These are phyloP conservation scores for Myochromella boudieri DNA, from an alignment of 768 basidiomycete species.

Conservation along the genomic window DNA sequence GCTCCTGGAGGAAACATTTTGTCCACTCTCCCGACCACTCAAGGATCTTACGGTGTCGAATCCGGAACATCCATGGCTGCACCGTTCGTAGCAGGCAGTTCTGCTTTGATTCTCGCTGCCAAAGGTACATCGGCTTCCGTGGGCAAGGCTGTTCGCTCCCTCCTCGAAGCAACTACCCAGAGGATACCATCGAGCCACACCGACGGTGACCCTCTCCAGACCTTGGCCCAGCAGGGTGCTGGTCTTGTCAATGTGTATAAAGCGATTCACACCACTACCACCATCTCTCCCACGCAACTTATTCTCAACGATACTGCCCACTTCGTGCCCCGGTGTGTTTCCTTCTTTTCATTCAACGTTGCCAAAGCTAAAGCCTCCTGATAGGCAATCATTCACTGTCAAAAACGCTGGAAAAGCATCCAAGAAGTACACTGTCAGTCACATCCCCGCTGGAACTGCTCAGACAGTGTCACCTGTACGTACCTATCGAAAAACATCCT, in stretches of 20 bases:
- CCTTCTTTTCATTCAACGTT: constrained; percentile 3
- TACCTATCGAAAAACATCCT: background rate
- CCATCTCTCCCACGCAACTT: constrained; percentile 57
- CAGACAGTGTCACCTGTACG: constrained; percentile 42
- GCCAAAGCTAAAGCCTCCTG: background rate
- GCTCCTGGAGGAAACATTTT: constrained; percentile 55
- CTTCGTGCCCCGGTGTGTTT: constrained; percentile 41
- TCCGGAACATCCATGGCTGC: constrained; percentile 48
- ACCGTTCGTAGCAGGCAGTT: constrained; percentile 45
- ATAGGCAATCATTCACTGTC: constrained; percentile 50
- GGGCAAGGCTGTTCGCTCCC: constrained; percentile 28
- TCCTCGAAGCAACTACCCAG: constrained; percentile 51
- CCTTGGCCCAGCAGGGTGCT: constrained; percentile 52
- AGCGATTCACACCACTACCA: constrained; percentile 51
- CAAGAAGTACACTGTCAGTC: constrained; percentile 47
- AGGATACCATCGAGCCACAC: constrained; percentile 41
- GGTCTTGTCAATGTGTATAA: constrained; percentile 58
- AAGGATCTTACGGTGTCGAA: constrained; percentile 37
- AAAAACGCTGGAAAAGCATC: constrained; percentile 43
- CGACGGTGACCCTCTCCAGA: constrained; percentile 51
- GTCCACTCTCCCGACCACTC: constrained; percentile 41
- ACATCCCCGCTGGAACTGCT: constrained; percentile 59
- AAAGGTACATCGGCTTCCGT: constrained; percentile 33
- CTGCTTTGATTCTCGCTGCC: constrained; percentile 41
- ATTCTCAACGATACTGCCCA: constrained; percentile 64